Base-by-base conservation (phyloP, 345 rosid genomes). In the Acer saccharum region DNA sequence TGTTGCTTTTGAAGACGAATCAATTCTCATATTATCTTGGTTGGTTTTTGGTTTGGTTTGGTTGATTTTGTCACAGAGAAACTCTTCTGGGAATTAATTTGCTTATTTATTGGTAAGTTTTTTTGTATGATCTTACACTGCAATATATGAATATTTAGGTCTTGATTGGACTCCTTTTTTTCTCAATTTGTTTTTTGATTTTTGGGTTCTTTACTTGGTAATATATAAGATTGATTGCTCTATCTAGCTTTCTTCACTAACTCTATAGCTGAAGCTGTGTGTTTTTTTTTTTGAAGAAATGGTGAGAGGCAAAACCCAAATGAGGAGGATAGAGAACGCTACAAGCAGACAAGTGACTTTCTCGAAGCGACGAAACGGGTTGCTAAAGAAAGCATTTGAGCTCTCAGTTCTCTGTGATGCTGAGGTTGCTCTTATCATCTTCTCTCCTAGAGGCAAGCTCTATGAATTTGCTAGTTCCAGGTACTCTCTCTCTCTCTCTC, bases 331-430 rank as follows among this genome's bases (percentile, higher is more conserved):
- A 83, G 96, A 91, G 83, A 91, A 91, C 72, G 90, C 93, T 17
- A 83, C 96, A 75, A 91, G 93, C 83, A 83, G 93, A 84, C 96
- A 91, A 84, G 96, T 91, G 16, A 91, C 93, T 12, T 91, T 91
- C 84, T 91, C 96, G 35, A 91, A 91, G 77, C n/a, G 96, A 62
- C 81, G 96, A 43, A 91, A 87, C 81, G 96, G 96, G 8, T 73
- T 91, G 76, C 82, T 91, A 20, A 91, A 91, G 89, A 91, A 91
- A 76, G 96, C 93, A n/a, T 87, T 85, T 77, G 96, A 91, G 87
- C 89, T 91, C 43, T 91, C 96, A 3, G 92, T 91, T 64, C 96
- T 91, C 63, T 91, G 96, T 73, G 96, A 91, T 83, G 93, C 93
- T 41, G 89, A 91, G 80, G 92, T 91, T 80, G 92, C 93, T 52